A percentile compares a stretch with the other conserved stretches of the same genome.
Conservation (phyloP, 1,284 basidiomycete species). For the Ustilago shanxiensis region DNA sequence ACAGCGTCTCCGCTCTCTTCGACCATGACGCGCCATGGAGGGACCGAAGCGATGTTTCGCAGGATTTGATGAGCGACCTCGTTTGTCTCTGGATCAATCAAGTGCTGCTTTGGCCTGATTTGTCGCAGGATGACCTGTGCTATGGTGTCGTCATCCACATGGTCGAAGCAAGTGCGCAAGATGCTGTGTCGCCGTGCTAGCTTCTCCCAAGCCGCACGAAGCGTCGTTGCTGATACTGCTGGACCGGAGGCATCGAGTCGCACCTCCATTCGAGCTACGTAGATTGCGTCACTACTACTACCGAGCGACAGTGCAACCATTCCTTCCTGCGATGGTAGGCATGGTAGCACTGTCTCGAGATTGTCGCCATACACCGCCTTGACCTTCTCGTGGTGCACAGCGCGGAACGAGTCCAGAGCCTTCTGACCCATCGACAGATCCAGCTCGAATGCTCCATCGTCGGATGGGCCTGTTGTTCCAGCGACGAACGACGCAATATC, state of each 20-base stretch:
- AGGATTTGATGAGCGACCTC: too few species aligned
- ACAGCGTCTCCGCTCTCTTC: too few species aligned
- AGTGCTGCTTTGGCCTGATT: too few species aligned
- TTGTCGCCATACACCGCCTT: background rate
- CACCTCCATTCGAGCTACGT: conserved; percentile 19
- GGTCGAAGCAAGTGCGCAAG: conserved; percentile 30
- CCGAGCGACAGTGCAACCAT: conserved; percentile 28
- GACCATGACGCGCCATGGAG: too few species aligned
- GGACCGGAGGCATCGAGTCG: background rate
- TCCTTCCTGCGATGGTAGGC: conserved; percentile 22
- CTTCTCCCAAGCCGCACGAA: conserved; percentile 11
- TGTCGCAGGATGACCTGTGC: background rate
- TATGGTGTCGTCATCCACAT: conserved; percentile 11
- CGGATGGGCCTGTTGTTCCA: too few species aligned
- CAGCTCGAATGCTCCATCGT: too few species aligned
- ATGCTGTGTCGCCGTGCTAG: conserved; percentile 19
- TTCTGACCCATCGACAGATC: too few species aligned
- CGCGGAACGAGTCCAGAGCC: too few species aligned
- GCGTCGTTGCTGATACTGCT: background rate
- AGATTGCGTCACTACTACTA: conserved; percentile 6
- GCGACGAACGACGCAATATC: conserved; percentile 11
- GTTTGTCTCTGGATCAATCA: too few species aligned
- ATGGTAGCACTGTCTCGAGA: conserved; percentile 12
- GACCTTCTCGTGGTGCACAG: too few species aligned
- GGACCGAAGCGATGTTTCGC: too few species aligned